Evolutionary conservation across 1,139 yeast species (phyloP), one percentile per base, ranked within the genome.

Genomic region (Torulaspora pretoriensis): DNA sequence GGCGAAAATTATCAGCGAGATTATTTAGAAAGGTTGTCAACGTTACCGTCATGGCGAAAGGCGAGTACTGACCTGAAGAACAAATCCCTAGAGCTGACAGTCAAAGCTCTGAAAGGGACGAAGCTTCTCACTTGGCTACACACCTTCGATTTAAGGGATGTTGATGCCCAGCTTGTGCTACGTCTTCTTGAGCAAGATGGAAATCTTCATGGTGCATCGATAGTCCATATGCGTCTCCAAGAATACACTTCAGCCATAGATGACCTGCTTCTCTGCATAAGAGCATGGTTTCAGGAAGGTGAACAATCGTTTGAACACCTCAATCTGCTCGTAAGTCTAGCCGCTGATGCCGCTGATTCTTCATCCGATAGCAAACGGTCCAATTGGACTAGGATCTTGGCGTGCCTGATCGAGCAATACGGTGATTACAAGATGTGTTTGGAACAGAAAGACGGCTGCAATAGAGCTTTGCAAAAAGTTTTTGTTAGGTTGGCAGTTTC

Each of bases 341-440:
- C 56, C 8, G 38, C 55, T 6, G 43, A 42, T 17, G 48, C 57
- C 2, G 49, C 49, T 14, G 33, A 41, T 13, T 44, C 52, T 4
- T 38, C 48, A 6, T 28, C 40, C 8, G 43, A 34, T 7, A 43
- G 47, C 9, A 47, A 41, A 24, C 50, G 43, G 9, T n/a, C 30
- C 6, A 52, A 55, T 30, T 61, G 65, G 64, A 43, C 56, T 2
- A 46, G 47, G 17, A 34, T 61, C 2, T 42, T 59, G 2, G 50
- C 58, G 3, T 51, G 50, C 37, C 35, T 61, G 17, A 43, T 61
- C 13, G 46, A 43, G 12, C 34, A 48, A 31, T 52, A 49, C 35
- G 50, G 53, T 4, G 35, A 29, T 9, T 13, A 36, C 8, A 30
- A 22, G 16, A 17, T 8, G 9, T 14, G 35, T 35, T 12, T 16